Base-by-base conservation (phyloP, 2,329 filamentous ascomycete species). In the Tolypocladium amazonense region DNA sequence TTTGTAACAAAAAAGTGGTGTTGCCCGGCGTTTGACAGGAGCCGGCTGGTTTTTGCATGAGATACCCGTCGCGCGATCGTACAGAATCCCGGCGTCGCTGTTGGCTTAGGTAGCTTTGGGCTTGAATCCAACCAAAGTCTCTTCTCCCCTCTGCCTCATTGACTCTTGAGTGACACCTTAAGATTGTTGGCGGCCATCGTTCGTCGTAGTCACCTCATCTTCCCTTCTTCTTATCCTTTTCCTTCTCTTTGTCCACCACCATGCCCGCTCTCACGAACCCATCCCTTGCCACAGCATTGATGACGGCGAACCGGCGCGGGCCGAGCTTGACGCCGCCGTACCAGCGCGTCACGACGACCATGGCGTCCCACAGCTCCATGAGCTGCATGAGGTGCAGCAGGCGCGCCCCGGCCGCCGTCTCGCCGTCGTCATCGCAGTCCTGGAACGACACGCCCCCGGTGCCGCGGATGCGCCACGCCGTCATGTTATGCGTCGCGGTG, bases 381-480 rank as follows among this genome's bases (percentile, higher is more conserved):
- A 96, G 76, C 77, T 97, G 92, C 86, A 99, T 88, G 37, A 99
- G 77, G 75, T 96, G 91, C 62, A 97, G 75, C 69, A 99, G 74
- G 50, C 94, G 81, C 0, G 88, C 87, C 0, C 94, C 94, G 0
- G 94, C 94, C 7, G 94, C 94, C 33, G 89, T 89, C 79, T 99
- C 94, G 2, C 94, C 94, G 71, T 99, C 94, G 68, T 99, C 94
- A 68, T 99, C 90, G 70, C 88, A 97, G 74, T 99, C 94, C 72
- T 97, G 92, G 65, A 87, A 91, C 35, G 77, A 76, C 56, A 50
- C 33, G 30, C 33, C 56, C 12, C 50, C 23, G 7, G 7, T 69
- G 0, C 83, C 84, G 37, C 82, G 84, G 59, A 97, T 92, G 14
- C 94, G 84, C 90, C 92, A 97, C 1, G 93, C 93, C 25, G 88